Base-by-base conservation (phyloP, 345 rosid species). In the Turnera subulata region DNA sequence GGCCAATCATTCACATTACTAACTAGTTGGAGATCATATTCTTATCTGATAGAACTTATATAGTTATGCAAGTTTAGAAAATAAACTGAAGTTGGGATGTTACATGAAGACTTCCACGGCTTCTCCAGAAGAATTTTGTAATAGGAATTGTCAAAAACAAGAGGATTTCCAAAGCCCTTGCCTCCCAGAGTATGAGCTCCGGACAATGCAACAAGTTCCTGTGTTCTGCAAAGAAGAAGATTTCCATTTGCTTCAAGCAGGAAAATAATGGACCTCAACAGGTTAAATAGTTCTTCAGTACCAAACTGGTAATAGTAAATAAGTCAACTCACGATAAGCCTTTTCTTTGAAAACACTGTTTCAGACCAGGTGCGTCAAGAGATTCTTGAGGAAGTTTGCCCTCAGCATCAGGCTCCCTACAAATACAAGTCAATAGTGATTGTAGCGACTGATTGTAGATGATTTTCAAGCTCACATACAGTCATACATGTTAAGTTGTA, bases 141-240 rank as follows among this genome's bases (percentile, higher is more conserved):
- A 82, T 92, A 89, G 10, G 89, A 77, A 66, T 89, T 86, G 78
- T 89, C 95, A 48, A 92, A 89, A 61, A 59, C 64, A 55, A 49
- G 61, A 0, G 96, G 95, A 67, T 65, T 86, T 54, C 95, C 93
- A 71, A 89, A 92, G 39, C 96, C 93, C 79, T 92, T 92, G 53
- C 89, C 70, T 38, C 98, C 98, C 13, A 86, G 61, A 40, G 96
- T 89, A 77, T 92, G 95, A 50, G 96, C 96, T 33, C 98, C 98
- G 57, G 89, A 89, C 38, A 88, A 76, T 6, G 85, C 93, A 56
- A 92, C 91, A 46, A 86, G 85, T 58, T 92, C 95, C 22, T 75
- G 89, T 29, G 86, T 79, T 61, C 96, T 89, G 84, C 46, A 29
- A 58, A 43, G 12, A 33, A 35, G 50, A 17, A 54, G 14, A 29